Percentiles rank a stretch among this genome's conserved stretches.
phyloP scores from a whole-genome alignment of 495 filamentous ascomycete genomes.

The Rostrohypoxylon terebratum region DNA sequence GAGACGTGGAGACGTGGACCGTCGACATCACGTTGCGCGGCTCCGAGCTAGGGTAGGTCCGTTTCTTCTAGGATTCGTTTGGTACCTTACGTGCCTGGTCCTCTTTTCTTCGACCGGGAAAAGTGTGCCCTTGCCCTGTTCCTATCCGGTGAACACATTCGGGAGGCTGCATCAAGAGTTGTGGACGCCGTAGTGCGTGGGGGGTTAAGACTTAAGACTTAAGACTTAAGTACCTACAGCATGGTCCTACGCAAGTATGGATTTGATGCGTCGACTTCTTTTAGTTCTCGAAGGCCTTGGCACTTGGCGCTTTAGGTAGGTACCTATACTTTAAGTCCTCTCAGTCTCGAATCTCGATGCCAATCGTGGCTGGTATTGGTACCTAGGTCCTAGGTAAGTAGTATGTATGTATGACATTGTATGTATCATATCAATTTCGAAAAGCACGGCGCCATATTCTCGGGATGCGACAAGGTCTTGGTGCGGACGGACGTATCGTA shows the following conservation, averaged over 20 bases:
- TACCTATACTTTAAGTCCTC: no score
- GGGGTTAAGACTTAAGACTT: constrained; percentile 15
- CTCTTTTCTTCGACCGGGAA: constrained; percentile 15
- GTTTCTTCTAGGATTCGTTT: neutral
- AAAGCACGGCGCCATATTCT: constrained; percentile 19
- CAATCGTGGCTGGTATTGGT: no score
- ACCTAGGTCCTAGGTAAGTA: no score
- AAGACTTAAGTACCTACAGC: no score
- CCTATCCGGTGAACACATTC: constrained; percentile 41
- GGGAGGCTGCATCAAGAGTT: constrained; percentile 27
- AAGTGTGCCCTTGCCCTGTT: constrained; percentile 19
- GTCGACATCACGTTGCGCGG: constrained; percentile 42
- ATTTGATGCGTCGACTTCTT: constrained; percentile 14
- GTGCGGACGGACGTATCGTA: constrained; percentile 15
- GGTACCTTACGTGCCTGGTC: neutral
- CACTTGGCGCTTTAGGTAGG: constrained; percentile 7
- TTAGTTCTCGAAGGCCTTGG: constrained; percentile 45
- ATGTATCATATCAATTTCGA: neutral
- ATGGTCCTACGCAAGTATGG: no score
- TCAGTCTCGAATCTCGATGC: no score
- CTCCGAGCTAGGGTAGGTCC: constrained; percentile 43
- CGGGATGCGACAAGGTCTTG: constrained; percentile 26
- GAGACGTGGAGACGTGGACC: constrained; percentile 28
- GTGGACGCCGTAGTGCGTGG: constrained; percentile 18
- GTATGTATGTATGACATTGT: neutral